Conservation (phyloP, 2,329 filamentous ascomycete genomes). For the Phoma herbarum region DNA sequence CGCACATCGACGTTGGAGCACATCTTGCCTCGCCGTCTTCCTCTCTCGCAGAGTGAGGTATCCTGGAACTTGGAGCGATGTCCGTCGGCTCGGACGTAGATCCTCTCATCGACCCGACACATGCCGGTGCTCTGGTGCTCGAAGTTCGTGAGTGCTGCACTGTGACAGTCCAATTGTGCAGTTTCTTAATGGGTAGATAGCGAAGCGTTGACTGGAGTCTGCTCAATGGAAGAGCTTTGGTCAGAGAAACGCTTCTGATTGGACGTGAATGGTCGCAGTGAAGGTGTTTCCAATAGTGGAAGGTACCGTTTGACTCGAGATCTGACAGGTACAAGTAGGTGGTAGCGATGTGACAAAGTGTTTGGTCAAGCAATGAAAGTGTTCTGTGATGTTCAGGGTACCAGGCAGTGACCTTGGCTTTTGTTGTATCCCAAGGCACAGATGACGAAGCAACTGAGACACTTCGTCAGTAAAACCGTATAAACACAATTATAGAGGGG, state of each 20-base stretch:
- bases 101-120: slow-evolving; percentile 46
- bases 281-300: background rate
- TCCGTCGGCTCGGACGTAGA: slow-evolving; percentile 41
- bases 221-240: background rate
- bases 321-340: slow-evolving; percentile 10
- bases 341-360: background rate
- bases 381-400: slow-evolving; percentile 18
- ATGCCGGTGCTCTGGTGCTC: slow-evolving; percentile 29
- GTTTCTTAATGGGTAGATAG: background rate
- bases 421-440: slow-evolving; percentile 28
- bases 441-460: slow-evolving; percentile 39
- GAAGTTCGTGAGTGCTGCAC: too few species aligned
- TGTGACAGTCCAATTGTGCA: background rate
- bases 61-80: slow-evolving; percentile 37
- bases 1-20: slow-evolving; percentile 39
- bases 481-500: slow-evolving; percentile 27
- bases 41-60: slow-evolving; percentile 36
- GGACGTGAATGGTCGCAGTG: background rate
- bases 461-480: slow-evolving; percentile 30
- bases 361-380: background rate
- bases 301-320: background rate
- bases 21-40: slow-evolving; percentile 25
- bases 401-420: slow-evolving; percentile 15
- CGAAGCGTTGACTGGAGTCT: background rate
- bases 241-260: background rate